phyloP scores from a whole-genome alignment of 305 asterid genomes.

The Ilex paraguariensis region DNA sequence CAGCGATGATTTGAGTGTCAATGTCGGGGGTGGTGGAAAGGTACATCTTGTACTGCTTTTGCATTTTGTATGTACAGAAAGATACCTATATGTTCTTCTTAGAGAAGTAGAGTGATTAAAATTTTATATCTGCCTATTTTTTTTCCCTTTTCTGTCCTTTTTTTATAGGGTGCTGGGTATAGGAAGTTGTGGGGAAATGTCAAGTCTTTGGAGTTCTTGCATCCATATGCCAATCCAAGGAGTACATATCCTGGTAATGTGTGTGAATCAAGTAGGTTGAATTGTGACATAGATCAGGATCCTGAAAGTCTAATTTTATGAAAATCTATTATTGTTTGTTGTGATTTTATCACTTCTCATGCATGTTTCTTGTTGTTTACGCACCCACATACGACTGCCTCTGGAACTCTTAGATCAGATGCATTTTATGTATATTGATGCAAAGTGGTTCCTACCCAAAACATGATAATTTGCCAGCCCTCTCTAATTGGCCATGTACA shows the following conservation, averaged over 20 bases:
- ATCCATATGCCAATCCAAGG: conserved; percentile 79
- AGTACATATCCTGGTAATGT: conserved; percentile 70
- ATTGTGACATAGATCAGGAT: too few species aligned
- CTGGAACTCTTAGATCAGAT: too few species aligned
- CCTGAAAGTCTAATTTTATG: too few species aligned
- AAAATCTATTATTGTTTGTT: too few species aligned
- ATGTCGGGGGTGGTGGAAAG: conserved; percentile 1
- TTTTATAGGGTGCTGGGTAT: conserved; percentile 45
- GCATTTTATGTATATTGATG: too few species aligned
- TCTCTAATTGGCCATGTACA: too few species aligned
- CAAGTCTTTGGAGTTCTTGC: conserved; percentile 67
- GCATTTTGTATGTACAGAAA: background rate
- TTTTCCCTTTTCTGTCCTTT: background rate
- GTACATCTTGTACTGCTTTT: conserved; percentile 1
- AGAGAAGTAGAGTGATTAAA: too few species aligned
- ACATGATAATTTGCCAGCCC: too few species aligned
- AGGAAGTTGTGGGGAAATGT: conserved; percentile 89
- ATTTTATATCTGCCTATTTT: background rate
- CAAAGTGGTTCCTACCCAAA: too few species aligned
- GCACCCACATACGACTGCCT: too few species aligned
- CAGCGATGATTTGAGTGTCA: conserved; percentile 45
- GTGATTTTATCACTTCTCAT: too few species aligned
- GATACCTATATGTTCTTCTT: background rate
- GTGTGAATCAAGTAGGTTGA: background rate
- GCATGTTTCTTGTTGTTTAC: too few species aligned